phyloP scores from a whole-genome alignment of 768 basidiomycete species.

The Trichaptum fuscoviolaceum region DNA sequence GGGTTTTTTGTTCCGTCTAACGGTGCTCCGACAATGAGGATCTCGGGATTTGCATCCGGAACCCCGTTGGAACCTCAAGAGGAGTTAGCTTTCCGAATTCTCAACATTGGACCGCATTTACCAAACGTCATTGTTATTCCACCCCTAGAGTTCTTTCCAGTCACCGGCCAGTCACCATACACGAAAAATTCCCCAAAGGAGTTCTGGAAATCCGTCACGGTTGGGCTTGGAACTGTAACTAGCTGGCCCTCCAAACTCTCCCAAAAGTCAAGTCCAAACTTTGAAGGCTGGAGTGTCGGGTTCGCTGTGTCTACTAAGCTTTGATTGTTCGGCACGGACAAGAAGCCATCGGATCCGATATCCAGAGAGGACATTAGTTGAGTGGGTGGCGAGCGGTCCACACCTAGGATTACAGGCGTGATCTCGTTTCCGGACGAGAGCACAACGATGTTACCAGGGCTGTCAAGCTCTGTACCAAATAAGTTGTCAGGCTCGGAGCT shows the following conservation, averaged over 20 bases:
- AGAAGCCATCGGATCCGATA: conserved; percentile 46
- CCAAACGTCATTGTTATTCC: conserved; percentile 48
- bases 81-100: neutral
- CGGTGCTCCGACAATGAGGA: conserved; percentile 47
- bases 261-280: conserved; percentile 61
- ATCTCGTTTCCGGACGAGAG: conserved; percentile 42
- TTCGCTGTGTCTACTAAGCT: conserved; percentile 42
- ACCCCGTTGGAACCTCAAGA: conserved; percentile 38
- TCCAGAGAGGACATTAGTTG: conserved; percentile 44
- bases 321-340: conserved; percentile 51
- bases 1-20: conserved; percentile 52
- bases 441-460: conserved; percentile 39
- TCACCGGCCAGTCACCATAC: conserved; percentile 49
- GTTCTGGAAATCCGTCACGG: conserved; percentile 45
- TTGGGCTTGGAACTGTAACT: conserved; percentile 45
- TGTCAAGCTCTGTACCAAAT: conserved; percentile 42
- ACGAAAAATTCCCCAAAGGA: conserved; percentile 55
- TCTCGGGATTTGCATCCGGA: conserved; percentile 55
- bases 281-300: conserved; percentile 41
- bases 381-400: conserved; percentile 48
- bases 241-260: conserved; percentile 55
- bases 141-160: conserved; percentile 50
- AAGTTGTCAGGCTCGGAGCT: conserved; percentile 39
- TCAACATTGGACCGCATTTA: conserved; percentile 17
- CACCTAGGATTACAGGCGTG: conserved; percentile 45